Percentiles rank a stretch among this genome's conserved stretches.
phyloP scores from a whole-genome alignment of 1,139 yeast species.

The Blastobotrys petasosporus region DNA sequence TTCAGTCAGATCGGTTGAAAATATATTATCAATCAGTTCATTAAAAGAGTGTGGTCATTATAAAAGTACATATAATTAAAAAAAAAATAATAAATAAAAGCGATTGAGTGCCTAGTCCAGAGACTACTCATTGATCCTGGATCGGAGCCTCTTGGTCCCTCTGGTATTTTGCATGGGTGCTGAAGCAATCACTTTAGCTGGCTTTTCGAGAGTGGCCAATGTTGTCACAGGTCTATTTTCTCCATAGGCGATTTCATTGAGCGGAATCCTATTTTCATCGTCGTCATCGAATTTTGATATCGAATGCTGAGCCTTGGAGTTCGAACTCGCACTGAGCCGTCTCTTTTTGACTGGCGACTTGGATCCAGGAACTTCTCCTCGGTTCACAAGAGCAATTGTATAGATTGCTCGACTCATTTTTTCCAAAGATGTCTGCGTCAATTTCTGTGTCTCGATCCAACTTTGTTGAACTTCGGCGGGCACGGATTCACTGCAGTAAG shows the following conservation, averaged over 20 bases:
- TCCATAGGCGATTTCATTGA: conserved; percentile 9
- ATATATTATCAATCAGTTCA: not conserved
- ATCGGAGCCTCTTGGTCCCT: no score
- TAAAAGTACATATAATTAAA: not conserved
- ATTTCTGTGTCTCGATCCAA: no score
- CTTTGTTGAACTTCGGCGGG: no score
- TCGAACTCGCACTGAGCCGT: no score
- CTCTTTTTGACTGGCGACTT: no score
- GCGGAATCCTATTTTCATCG: conserved; percentile 11
- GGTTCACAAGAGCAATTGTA: not conserved
- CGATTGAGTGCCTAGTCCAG: no score
- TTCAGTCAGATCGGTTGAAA: not conserved
- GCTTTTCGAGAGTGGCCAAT: no score
- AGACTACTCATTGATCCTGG: no score
- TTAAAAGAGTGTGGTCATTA: not conserved
- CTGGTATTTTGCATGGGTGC: no score
- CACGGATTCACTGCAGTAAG: not conserved
- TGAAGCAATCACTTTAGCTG: no score
- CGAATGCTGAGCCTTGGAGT: not conserved
- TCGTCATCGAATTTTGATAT: not conserved
- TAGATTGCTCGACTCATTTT: conserved; percentile 2
- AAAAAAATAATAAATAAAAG: not conserved
- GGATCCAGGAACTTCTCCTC: not conserved
- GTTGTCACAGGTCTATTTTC: conserved; percentile 9
- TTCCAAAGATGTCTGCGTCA: not conserved